Conservation (phyloP, 495 filamentous ascomycete species). For the Umbilicaria muhlenbergii region DNA sequence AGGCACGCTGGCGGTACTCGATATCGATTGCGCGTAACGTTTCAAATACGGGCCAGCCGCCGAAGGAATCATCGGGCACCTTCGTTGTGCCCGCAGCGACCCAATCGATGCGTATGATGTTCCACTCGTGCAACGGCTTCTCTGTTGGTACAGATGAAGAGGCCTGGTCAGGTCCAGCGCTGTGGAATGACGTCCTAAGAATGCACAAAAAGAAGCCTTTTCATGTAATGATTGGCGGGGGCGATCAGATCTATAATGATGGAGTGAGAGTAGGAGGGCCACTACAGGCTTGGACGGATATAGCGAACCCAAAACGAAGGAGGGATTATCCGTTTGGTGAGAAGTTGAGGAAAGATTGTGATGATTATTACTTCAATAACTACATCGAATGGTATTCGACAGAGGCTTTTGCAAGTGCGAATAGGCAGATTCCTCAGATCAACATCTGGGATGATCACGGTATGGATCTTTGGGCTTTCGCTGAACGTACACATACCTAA, state of each 20-base stretch:
- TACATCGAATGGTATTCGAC: slow-evolving; percentile 77
- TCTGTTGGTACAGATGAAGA: slow-evolving; percentile 82
- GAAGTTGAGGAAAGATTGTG: slow-evolving; percentile 55
- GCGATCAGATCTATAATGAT: slow-evolving; percentile 93
- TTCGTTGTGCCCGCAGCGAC: slow-evolving; percentile 65
- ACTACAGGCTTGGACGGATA: slow-evolving; percentile 63
- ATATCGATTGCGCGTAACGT: slow-evolving; percentile 26
- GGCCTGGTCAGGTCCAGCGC: slow-evolving; percentile 61
- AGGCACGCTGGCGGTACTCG: slow-evolving; percentile 33
- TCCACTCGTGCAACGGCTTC: slow-evolving; percentile 94
- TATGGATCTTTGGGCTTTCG: slow-evolving; percentile 19
- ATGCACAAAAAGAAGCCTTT: slow-evolving; percentile 55
- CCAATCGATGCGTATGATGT: slow-evolving; percentile 89
- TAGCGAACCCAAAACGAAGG: slow-evolving; percentile 67
- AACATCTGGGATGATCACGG: slow-evolving; percentile 95
- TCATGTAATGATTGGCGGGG: slow-evolving; percentile 92
- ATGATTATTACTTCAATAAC: slow-evolving; percentile 81
- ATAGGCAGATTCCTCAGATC: slow-evolving; percentile 76
- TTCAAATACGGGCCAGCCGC: slow-evolving; percentile 19
- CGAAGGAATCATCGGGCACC: slow-evolving; percentile 20
- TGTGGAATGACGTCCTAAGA: slow-evolving; percentile 85
- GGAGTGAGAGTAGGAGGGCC: slow-evolving; percentile 72
- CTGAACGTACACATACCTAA: background rate
- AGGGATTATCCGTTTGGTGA: slow-evolving; percentile 63
- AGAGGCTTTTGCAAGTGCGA: slow-evolving; percentile 70